Base-by-base conservation (phyloP, 2,329 filamentous ascomycete genomes). In the Celoporthe dispersa region DNA sequence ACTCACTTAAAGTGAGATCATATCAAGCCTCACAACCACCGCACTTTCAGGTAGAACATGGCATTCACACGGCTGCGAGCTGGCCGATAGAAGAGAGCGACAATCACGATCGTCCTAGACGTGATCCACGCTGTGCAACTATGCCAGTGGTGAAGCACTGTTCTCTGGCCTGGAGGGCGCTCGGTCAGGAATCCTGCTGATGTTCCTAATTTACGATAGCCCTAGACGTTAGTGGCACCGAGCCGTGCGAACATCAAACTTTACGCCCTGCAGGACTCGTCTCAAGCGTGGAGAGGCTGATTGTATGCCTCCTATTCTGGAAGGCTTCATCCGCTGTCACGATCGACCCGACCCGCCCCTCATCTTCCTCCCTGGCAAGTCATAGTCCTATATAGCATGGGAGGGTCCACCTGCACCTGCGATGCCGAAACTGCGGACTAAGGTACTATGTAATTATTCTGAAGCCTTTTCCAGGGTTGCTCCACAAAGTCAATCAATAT, bases 391-490 rank as follows among this genome's bases (percentile, higher is more conserved):
- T 5, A 37, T 37, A 57, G 14, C 53, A 16, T 33, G 12, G 28
- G 53, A 60, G 33, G 55, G 44, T 22, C 12, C 57, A n/a, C 33
- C 33, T 60, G 22, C 57, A 60, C 19, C 57, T 37, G 57, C 31
- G 19, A 22, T 60, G 19, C 57, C 55, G 55, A 59, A 35, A 59
- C 16, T 60, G 57, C 31, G 12, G 19, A 7, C 31, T 37, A 35
- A 19, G 5, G 19, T 6, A 28, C 12, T n/a, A 57, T 31, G 14
- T 33, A 33, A 19, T 31, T 37, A 14, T 60, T 9, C 16, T 60
- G 57, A 60, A 60, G 31, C 55, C 31, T n/a, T 22, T 60, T 33
- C 51, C 51, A 35, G 55, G 57, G 31, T 57, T 35, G 55, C 57
- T 60, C 57, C 31, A 37, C 31, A 37, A 37, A 9, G 31, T 60